Percentiles rank a stretch among this genome's conserved stretches.
These are phyloP conservation scores for Vaccinium macrocarpon DNA, from an alignment of 148 eudicot species.

Conservation along the genomic window DNA sequence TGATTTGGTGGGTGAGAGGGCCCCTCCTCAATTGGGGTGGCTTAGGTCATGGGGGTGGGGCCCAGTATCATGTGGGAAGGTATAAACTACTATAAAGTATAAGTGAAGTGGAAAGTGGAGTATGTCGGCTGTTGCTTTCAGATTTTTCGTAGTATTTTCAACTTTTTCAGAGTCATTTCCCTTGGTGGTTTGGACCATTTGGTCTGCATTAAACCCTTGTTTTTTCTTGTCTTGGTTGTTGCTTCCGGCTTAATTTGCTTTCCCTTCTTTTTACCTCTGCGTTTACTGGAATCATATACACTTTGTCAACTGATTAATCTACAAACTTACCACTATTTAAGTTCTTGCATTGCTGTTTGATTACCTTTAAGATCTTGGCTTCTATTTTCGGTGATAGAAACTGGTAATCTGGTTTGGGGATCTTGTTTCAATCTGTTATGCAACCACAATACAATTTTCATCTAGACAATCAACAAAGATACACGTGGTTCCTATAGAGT, in stretches of 20 bases:
- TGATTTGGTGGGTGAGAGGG: constrained; percentile 19
- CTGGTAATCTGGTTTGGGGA: too few relatives aligned
- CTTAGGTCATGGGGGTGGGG: constrained; percentile 10
- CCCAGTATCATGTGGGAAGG: constrained; percentile 35
- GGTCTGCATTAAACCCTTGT: constrained; percentile 7
- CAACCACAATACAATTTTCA: too few relatives aligned
- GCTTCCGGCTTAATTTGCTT: neutral
- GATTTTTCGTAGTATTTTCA: constrained; percentile 5
- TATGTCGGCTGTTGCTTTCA: constrained; percentile 15
- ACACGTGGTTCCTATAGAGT: neutral
- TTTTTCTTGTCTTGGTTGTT: neutral
- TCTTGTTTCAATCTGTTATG: too few relatives aligned
- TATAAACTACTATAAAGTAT: neutral
- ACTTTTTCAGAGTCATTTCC: neutral
- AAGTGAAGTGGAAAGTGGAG: constrained; percentile 2
- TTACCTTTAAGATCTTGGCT: too few relatives aligned
- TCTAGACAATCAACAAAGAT: neutral
- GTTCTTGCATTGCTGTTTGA: too few relatives aligned
- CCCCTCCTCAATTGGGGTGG: neutral
- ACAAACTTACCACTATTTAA: neutral
- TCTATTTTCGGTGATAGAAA: too few relatives aligned
- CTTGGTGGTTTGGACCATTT: constrained; percentile 3
- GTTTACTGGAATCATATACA: neutral
- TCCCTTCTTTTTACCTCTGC: neutral
- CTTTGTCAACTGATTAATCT: neutral